A percentile compares a stretch with the other conserved stretches of the same genome.
Evolutionary conservation across 2,329 filamentous ascomycete genomes (phyloP).

Genomic region (Fusarium phyllophilum): DNA sequence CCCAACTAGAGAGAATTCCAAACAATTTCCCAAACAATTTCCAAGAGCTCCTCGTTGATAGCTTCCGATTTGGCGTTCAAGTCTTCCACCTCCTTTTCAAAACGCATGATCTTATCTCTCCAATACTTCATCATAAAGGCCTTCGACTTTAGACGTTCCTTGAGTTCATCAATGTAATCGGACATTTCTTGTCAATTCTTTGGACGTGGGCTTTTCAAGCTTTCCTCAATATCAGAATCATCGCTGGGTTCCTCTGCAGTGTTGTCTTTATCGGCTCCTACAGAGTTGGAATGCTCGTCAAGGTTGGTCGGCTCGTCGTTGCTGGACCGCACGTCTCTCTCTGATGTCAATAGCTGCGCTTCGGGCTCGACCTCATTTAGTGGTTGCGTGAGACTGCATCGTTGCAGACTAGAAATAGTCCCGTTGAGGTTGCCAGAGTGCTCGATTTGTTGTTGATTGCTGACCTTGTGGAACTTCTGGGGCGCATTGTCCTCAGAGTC

Average conservation of each 20-base stretch:
- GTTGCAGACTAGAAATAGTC: neutral
- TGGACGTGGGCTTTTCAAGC: neutral
- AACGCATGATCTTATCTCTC: neutral
- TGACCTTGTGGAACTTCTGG: neutral
- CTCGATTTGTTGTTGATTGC: neutral
- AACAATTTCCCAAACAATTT: fast-evolving
- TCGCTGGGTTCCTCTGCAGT: neutral
- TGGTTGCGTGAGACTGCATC: neutral
- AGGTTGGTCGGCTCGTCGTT: neutral
- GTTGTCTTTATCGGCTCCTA: too few relatives aligned
- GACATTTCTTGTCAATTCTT: neutral
- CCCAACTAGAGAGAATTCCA: fast-evolving
- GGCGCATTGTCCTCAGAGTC: neutral
- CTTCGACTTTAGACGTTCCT: neutral
- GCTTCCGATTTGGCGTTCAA: neutral
- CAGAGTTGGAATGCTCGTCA: neutral
- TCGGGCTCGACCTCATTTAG: too few relatives aligned
- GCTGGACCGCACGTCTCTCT: too few relatives aligned
- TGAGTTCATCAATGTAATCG: neutral
- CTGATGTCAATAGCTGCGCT: neutral
- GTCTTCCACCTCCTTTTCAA: neutral
- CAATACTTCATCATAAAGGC: neutral
- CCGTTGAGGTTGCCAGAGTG: neutral
- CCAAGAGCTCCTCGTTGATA: neutral
- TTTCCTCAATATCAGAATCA: neutral